Percentiles rank a stretch among this genome's conserved stretches.
Conservation (phyloP, 2,329 filamentous ascomycete genomes). For the Arthrocladium fulminans region DNA sequence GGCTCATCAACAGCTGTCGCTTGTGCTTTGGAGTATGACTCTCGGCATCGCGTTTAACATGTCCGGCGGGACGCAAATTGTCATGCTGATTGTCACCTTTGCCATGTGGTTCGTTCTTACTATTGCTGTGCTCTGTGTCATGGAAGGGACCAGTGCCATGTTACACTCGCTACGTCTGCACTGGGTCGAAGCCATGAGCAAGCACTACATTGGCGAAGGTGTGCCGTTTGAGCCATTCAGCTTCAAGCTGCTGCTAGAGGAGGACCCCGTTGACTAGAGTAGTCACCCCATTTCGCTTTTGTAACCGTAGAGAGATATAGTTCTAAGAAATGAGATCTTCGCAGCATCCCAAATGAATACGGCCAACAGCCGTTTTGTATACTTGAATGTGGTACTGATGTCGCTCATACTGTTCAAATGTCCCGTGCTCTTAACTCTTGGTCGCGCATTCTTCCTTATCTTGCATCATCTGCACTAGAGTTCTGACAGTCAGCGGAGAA, state of each 20-base stretch:
- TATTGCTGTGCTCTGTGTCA: constrained; percentile 72
- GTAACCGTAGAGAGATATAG: not conserved
- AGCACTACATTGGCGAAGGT: constrained; percentile 88
- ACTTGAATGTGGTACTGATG: no score
- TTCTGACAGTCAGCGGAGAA: not conserved
- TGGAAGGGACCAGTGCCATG: constrained; percentile 96
- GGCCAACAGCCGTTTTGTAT: no score
- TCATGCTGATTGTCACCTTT: constrained; percentile 76
- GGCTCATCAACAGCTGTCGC: constrained; percentile 93
- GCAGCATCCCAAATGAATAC: no score
- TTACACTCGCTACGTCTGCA: constrained; percentile 83
- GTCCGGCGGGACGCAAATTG: constrained; percentile 59
- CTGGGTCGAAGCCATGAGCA: constrained; percentile 97
- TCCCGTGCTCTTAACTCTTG: not conserved
- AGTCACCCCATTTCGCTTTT: not conserved
- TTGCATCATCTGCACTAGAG: not conserved
- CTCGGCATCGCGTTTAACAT: constrained; percentile 64
- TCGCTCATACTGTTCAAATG: not conserved
- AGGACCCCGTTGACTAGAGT: constrained; percentile 50
- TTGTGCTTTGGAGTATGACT: constrained; percentile 96
- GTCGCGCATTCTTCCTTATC: not conserved
- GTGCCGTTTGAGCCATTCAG: constrained; percentile 83
- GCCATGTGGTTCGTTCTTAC: constrained; percentile 84
- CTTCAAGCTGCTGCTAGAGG: constrained; percentile 74
- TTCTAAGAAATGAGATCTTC: not conserved